These are phyloP conservation scores for Cenchrus fungigraminus DNA, from an alignment of 176 grass and related monocot species.

Conservation along the genomic window DNA sequence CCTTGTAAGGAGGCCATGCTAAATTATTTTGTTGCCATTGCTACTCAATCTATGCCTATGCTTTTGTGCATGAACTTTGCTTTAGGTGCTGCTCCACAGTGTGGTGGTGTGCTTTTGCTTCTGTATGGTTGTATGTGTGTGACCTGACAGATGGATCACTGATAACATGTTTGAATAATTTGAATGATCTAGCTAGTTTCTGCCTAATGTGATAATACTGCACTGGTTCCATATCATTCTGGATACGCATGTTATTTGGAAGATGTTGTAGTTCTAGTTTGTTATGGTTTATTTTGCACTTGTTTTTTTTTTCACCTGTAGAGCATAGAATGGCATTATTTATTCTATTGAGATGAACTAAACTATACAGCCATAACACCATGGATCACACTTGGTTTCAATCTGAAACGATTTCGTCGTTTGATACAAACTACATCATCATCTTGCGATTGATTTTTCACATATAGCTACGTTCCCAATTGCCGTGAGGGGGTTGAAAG, in stretches of 20 bases:
- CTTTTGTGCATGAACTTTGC: conserved; percentile 25
- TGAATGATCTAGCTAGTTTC: conserved; percentile 7
- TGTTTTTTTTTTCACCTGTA: too few relatives aligned
- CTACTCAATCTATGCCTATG: neutral
- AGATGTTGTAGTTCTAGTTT: neutral
- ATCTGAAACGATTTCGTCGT: neutral
- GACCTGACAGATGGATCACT: conserved; percentile 28
- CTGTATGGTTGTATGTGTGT: conserved; percentile 30
- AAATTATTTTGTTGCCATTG: conserved; percentile 43
- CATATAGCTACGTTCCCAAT: neutral
- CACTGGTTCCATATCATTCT: neutral
- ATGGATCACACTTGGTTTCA: neutral
- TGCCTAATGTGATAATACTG: neutral
- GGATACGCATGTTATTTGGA: neutral
- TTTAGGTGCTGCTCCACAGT: neutral
- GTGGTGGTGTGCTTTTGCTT: neutral
- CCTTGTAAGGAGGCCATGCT: conserved; percentile 4
- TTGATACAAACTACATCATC: neutral
- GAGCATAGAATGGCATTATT: neutral
- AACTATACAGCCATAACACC: neutral
- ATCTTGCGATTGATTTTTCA: neutral
- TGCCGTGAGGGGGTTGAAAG: neutral
- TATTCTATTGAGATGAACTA: neutral
- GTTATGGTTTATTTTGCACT: too few relatives aligned
- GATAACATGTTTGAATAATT: conserved; percentile 48